phyloP scores from a whole-genome alignment of 2,329 filamentous ascomycete species.

The Drechslerella coelobrocha region DNA sequence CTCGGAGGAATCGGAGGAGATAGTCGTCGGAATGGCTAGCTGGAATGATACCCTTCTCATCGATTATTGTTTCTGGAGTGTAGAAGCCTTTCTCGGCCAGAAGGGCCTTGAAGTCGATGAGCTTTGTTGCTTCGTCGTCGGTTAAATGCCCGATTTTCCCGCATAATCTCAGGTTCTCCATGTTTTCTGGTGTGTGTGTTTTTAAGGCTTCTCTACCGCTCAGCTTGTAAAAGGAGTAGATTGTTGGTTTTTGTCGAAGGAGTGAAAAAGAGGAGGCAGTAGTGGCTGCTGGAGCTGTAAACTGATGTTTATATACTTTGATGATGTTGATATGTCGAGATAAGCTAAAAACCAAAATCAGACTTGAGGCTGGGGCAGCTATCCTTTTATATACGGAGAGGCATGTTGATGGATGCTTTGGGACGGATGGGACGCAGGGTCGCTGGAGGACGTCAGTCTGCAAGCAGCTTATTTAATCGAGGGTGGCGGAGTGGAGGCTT shows the following conservation, averaged over 20 bases:
- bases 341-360: not conserved
- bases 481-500: no score
- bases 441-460: no score
- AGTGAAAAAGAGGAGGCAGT: not conserved
- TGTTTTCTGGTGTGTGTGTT: no score
- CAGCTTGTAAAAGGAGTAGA: not conserved
- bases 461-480: no score
- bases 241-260: not conserved
- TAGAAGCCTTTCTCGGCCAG: conserved; percentile 33
- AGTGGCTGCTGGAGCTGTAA: not conserved
- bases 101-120: conserved; percentile 43
- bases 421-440: no score
- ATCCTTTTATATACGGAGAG: no score
- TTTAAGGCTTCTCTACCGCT: no score
- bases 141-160: conserved; percentile 38
- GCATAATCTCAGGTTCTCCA: conserved; percentile 23
- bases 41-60: conserved; percentile 30
- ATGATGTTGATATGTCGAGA: not conserved
- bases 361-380: no score
- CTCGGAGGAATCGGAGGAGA: conserved; percentile 31
- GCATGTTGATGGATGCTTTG: no score
- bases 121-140: conserved; percentile 23
- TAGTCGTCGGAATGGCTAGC: conserved; percentile 28
- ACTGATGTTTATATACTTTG: not conserved
- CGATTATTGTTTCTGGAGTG: conserved; percentile 36